A percentile compares a stretch with the other conserved stretches of the same genome.
Conservation (phyloP, 1,284 basidiomycete genomes). For the Ceratobasidium sp. region DNA sequence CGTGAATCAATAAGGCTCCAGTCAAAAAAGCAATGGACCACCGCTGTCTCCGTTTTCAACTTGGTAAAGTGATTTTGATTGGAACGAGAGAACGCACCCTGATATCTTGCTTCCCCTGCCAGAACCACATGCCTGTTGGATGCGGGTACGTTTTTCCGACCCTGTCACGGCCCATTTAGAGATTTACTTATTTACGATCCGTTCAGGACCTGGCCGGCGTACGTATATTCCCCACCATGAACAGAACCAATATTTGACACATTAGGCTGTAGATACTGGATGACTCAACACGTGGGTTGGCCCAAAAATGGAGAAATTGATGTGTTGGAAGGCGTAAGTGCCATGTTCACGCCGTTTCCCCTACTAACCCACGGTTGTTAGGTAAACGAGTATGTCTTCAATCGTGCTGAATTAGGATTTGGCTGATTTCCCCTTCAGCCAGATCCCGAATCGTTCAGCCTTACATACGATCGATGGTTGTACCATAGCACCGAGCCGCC, state of each 20-base stretch:
- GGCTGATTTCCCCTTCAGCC: background rate
- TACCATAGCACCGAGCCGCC: slow-evolving; percentile 54
- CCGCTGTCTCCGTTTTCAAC: slow-evolving; percentile 37
- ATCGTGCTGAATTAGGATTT: background rate
- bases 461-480: slow-evolving; percentile 63
- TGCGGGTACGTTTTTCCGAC: slow-evolving; percentile 49
- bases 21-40: slow-evolving; percentile 45
- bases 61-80: slow-evolving; percentile 8
- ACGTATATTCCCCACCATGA: slow-evolving; percentile 29
- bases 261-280: slow-evolving; percentile 47
- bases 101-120: background rate
- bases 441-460: slow-evolving; percentile 62
- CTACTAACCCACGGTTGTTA: background rate
- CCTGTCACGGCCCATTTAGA: background rate
- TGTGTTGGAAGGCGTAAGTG: slow-evolving; percentile 60
- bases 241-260: background rate
- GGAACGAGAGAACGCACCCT: slow-evolving; percentile 39
- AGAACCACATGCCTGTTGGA: slow-evolving; percentile 54
- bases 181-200: background rate
- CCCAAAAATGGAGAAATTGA: slow-evolving; percentile 61
- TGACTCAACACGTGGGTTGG: slow-evolving; percentile 62
- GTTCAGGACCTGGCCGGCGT: slow-evolving; percentile 66
- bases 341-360: slow-evolving; percentile 49
- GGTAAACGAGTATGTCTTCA: slow-evolving; percentile 30
- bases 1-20: slow-evolving; percentile 48